Percentiles rank a stretch among this genome's conserved stretches.
These are phyloP conservation scores for Elsinoe batatas DNA, from an alignment of 2,329 filamentous ascomycete species.

Conservation along the genomic window DNA sequence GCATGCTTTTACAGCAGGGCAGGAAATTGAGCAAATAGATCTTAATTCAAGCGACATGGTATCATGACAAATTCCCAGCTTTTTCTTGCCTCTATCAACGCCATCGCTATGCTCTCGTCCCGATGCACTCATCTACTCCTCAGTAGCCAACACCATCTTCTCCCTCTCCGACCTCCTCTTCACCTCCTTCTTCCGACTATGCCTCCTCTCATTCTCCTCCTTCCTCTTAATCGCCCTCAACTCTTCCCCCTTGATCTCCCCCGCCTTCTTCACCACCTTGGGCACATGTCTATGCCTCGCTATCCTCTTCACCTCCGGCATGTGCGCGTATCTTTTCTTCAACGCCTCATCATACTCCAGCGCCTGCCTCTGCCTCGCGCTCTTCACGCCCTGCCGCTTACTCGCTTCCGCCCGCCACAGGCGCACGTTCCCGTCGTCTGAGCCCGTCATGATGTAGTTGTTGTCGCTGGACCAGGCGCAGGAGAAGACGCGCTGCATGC, in stretches of 20 bases:
- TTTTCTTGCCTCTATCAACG: neutral
- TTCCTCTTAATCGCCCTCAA: slow-evolving; percentile 76
- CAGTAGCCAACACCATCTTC: slow-evolving; percentile 74
- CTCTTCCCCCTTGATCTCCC: slow-evolving; percentile 88
- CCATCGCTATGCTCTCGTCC: slow-evolving; percentile 3
- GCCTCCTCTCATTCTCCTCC: slow-evolving; percentile 89
- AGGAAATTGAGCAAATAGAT: neutral
- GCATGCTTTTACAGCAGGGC: neutral
- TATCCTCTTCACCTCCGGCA: slow-evolving; percentile 92
- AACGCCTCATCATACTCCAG: slow-evolving; percentile 87
- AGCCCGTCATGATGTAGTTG: slow-evolving; percentile 81
- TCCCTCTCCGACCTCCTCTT: slow-evolving; percentile 71
- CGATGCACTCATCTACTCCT: slow-evolving; percentile 38
- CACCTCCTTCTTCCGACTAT: slow-evolving; percentile 73
- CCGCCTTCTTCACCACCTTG: slow-evolving; percentile 89
- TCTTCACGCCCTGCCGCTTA: slow-evolving; percentile 73
- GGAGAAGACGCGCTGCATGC: slow-evolving; percentile 91
- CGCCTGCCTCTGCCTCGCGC: slow-evolving; percentile 71
- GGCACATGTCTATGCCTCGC: slow-evolving; percentile 84
- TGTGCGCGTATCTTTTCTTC: slow-evolving; percentile 76
- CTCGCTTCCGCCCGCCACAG: slow-evolving; percentile 86
- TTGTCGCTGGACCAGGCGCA: slow-evolving; percentile 79
- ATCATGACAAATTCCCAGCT: neutral
- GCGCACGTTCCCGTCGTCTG: slow-evolving; percentile 84
- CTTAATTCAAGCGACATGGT: neutral